A percentile compares a stretch with the other conserved stretches of the same genome.
These are phyloP conservation scores for Suillus clintonianus DNA, from an alignment of 768 basidiomycete genomes.

Conservation along the genomic window DNA sequence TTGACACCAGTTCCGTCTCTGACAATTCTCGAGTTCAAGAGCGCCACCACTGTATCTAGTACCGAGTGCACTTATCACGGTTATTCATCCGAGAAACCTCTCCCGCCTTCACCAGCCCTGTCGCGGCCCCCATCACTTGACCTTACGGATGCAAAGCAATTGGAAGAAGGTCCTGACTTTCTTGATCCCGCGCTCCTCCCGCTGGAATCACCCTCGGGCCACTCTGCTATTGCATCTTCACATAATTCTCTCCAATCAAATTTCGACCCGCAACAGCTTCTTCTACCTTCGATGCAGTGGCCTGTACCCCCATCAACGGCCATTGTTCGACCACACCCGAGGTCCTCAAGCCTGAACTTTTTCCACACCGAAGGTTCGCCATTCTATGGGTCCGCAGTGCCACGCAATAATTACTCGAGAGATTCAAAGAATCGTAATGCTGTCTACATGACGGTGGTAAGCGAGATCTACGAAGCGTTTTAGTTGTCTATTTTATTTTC, in stretches of 20 bases:
- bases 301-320: slow-evolving; percentile 20
- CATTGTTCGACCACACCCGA: slow-evolving; percentile 11
- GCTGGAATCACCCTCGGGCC: slow-evolving; percentile 26
- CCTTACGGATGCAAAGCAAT: slow-evolving; percentile 3
- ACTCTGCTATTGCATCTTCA: slow-evolving; percentile 27
- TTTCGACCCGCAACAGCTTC: slow-evolving; percentile 22
- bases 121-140: slow-evolving; percentile 9
- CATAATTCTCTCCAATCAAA: slow-evolving; percentile 32
- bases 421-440: slow-evolving; percentile 20
- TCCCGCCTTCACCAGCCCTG: not conserved
- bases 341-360: slow-evolving; percentile 11
- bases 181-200: slow-evolving; percentile 12
- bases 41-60: slow-evolving; percentile 9
- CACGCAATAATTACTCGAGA: not conserved
- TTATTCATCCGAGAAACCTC: slow-evolving; percentile 8
- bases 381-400: slow-evolving; percentile 2
- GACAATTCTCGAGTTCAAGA: slow-evolving; percentile 27
- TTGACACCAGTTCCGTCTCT: slow-evolving; percentile 15
- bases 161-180: slow-evolving; percentile 14
- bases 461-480: slow-evolving; percentile 31
- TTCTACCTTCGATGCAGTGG: slow-evolving; percentile 18
- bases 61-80: slow-evolving; percentile 11
- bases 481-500: not conserved
- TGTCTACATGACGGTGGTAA: slow-evolving; percentile 47
- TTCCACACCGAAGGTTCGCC: not conserved